Evolutionary conservation across 257 asterid genomes (phyloP).

Genomic region (Przewalskia tangutica): DNA sequence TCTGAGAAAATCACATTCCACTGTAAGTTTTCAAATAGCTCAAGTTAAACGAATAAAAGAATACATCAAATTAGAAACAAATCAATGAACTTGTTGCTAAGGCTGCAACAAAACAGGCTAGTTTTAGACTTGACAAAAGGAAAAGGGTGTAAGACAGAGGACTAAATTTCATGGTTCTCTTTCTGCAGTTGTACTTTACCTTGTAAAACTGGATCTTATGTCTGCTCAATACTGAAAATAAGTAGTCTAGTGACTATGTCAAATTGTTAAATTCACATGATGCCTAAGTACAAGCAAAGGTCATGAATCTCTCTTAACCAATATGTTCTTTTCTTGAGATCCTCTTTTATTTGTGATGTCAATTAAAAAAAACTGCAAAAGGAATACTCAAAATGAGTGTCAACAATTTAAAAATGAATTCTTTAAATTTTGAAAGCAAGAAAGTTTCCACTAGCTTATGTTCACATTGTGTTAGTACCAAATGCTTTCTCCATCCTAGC

Average conservation of each 20-base stretch:
- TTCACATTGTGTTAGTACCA: neutral
- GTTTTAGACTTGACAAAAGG: neutral
- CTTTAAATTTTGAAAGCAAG: neutral
- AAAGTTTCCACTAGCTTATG: neutral
- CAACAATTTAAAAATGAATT: neutral
- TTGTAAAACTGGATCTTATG: neutral
- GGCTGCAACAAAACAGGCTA: neutral
- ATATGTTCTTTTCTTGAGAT: neutral
- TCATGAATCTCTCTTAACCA: neutral
- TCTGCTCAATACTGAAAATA: neutral
- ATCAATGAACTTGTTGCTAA: neutral
- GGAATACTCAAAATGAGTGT: neutral
- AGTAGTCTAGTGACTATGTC: neutral
- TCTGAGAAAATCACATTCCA: constrained; percentile 36
- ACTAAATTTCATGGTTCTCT: neutral
- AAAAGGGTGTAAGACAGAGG: neutral
- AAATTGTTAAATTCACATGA: neutral
- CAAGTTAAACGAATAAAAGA: neutral
- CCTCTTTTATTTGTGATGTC: neutral
- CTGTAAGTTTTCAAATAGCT: neutral
- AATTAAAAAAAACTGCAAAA: neutral
- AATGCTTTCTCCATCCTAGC: neutral
- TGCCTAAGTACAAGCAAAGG: neutral
- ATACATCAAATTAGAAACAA: neutral
- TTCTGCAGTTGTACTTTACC: neutral